A percentile compares a stretch with the other conserved stretches of the same genome.
phyloP scores from a whole-genome alignment of 2,329 filamentous ascomycete genomes.

The Stenocarpella maydis region DNA sequence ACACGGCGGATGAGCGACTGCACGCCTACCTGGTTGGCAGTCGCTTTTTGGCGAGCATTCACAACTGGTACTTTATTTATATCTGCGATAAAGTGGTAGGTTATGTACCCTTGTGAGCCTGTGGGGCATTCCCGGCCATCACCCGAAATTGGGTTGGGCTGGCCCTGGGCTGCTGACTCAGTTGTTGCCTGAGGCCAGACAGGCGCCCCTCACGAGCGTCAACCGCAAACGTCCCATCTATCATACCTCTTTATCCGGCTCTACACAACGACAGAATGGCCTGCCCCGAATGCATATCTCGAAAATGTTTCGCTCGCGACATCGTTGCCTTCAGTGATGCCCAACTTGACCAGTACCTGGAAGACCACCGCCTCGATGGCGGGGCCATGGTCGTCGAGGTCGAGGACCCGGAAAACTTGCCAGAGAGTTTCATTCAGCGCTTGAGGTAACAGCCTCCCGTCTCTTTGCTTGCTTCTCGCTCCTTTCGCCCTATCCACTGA shows the following conservation, averaged over 20 bases:
- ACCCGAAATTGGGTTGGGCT: too few relatives aligned
- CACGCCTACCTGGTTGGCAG: too few relatives aligned
- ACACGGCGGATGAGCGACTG: too few relatives aligned
- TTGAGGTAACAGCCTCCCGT: not conserved
- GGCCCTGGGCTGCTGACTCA: too few relatives aligned
- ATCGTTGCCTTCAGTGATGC: not conserved
- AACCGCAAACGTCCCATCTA: not conserved
- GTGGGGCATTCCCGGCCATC: too few relatives aligned
- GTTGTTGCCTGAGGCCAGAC: too few relatives aligned
- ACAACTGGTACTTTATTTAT: too few relatives aligned
- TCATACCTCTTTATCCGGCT: not conserved
- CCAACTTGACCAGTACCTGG: conserved; percentile 18
- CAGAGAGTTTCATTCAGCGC: not conserved
- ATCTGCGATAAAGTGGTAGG: too few relatives aligned
- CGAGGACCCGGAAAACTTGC: conserved; percentile 18
- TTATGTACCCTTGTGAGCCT: too few relatives aligned
- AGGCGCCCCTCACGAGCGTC: not conserved
- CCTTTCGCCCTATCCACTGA: not conserved
- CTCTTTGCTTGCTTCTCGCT: not conserved
- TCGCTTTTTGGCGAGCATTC: too few relatives aligned
- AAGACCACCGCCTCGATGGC: conserved; percentile 1
- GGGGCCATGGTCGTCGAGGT: not conserved
- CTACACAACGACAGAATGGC: not conserved
- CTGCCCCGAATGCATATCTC: not conserved
- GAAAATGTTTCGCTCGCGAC: not conserved